Conservation (phyloP, 1,139 yeast genomes). For the Saccharomyces hybrid region DNA sequence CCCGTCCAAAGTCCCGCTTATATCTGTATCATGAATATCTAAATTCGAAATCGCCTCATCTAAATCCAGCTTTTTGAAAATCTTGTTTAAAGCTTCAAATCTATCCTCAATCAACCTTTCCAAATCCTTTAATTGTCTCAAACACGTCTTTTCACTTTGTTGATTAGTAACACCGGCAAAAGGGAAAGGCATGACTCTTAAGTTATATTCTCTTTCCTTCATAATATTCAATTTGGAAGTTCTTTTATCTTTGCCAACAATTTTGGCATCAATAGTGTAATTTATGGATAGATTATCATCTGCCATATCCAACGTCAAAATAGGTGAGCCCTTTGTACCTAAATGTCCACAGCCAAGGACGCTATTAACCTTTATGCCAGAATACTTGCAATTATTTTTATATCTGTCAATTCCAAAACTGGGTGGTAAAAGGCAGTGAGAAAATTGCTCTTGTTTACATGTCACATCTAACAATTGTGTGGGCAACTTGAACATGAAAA, state of each 20-base stretch:
- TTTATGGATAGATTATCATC: conserved; percentile 26
- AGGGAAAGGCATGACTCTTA: conserved; percentile 36
- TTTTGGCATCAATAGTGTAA: conserved; percentile 31
- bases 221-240: conserved; percentile 20
- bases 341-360: conserved; percentile 38
- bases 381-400: conserved; percentile 29
- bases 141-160: conserved; percentile 6
- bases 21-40: conserved; percentile 20
- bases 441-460: conserved; percentile 46
- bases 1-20: conserved; percentile 18
- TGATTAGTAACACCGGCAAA: conserved; percentile 13
- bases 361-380: conserved; percentile 27
- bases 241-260: conserved; percentile 25
- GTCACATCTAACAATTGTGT: conserved; percentile 47
- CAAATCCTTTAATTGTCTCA: conserved; percentile 16
- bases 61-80: conserved; percentile 14
- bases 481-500: conserved; percentile 59
- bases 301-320: conserved; percentile 33
- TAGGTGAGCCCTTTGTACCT: conserved; percentile 35
- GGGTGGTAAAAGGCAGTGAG: conserved; percentile 59
- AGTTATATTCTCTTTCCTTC: conserved; percentile 28
- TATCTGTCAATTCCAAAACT: conserved; percentile 52
- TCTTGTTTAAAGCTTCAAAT: conserved; percentile 16
- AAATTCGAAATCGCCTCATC: conserved; percentile 15
- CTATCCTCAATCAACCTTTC: conserved; percentile 18